Base-by-base conservation (phyloP, 2,329 filamentous ascomycete species). In the Ophiosphaerella herpotricha region DNA sequence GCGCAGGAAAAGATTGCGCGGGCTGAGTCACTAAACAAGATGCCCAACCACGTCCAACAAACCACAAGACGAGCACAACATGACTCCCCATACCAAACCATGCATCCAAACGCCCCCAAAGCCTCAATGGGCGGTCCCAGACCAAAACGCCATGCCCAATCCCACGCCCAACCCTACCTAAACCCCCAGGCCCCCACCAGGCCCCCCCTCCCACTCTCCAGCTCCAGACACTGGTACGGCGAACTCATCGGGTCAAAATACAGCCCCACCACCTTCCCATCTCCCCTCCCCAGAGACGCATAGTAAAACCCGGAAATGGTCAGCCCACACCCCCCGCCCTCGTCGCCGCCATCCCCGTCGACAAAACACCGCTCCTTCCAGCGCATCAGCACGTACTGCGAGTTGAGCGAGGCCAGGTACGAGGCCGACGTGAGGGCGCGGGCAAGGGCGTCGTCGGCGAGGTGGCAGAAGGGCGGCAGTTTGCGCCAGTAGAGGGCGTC, bases 291-390 rank as follows among this genome's bases (percentile, higher is more conserved):
- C 60, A 83, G 49, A 59, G 75, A 78, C 5, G 81, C 74, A 57
- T 81, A 83, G 55, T 83, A 83, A 54, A 82, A 83, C 0, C 80
- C 80, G 24, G 70, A 75, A 46, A 83, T 83, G 7, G 80, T 83
- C 33, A 82, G 66, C 0, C 80, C 80, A 45, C 67, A 73, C 13
- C 71, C 67, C 5, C 66, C 64, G 16, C 71, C 67, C n/a, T 69
- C 67, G 6, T 29, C 26, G 2, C 11, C 26, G 18, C 18, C 18
- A 5, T 21, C 18, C 4, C 18, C 18, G 4, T 21, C 18, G 11
- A 80, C 74, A 51, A 80, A 80, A 57, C 77, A 80, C 12, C 74
- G 72, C 63, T 80, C 80, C 63, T 83, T 83, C 80, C 80, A 82
- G 24, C 80, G 74, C 80, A 83, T 82, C 39, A 82, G 74, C 21